Base-by-base conservation (phyloP, 192 early-diverging fungal genomes). In the Geosiphon pyriformis region DNA sequence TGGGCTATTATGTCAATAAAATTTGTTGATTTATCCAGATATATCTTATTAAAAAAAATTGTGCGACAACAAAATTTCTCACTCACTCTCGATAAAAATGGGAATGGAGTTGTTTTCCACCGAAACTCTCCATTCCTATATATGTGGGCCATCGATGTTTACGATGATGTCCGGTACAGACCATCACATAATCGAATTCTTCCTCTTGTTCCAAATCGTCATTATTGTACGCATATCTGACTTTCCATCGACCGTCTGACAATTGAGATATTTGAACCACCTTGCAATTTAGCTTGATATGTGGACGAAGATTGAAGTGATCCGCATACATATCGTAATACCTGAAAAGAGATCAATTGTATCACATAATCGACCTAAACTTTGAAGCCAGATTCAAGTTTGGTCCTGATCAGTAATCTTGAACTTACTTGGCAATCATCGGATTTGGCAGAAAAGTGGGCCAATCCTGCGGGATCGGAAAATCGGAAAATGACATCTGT, bases 161-260 rank as follows among this genome's bases (percentile, higher is more conserved):
- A 70, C 76, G 76, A 63, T 87, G 83, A 59, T 85, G 85, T 20
- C 83, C 83, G 12, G 82, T 79, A 27, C 79, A 82, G 35, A 87
- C 78, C 71, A 87, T 83, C 0, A 87, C 78, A 73, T 79, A 81
- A 61, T 85, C 80, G 76, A 87, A 87, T 7, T 72, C 70, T 55
- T 85, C 82, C 48, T 74, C 74, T 31, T 76, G 61, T 53, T 71
- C 63, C 52, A 59, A 58, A 2, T 66, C 54, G 20, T 35, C 50
- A 31, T 7, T 1, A 10, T 23, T 57, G 37, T 6, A 15, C 15
- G 2, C 32, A 22, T 47, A 47, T 33, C 17, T 37, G n/a, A 67
- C 42, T 7, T 57, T 55, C 65, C 65, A 67, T 27, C 22, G 15
- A 1, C 57, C 57, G 23, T 79, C 77, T 20, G 75, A 33, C 31